phyloP scores from a whole-genome alignment of 2,329 filamentous ascomycete genomes.

The Arthrobotrys sphaeroides region DNA sequence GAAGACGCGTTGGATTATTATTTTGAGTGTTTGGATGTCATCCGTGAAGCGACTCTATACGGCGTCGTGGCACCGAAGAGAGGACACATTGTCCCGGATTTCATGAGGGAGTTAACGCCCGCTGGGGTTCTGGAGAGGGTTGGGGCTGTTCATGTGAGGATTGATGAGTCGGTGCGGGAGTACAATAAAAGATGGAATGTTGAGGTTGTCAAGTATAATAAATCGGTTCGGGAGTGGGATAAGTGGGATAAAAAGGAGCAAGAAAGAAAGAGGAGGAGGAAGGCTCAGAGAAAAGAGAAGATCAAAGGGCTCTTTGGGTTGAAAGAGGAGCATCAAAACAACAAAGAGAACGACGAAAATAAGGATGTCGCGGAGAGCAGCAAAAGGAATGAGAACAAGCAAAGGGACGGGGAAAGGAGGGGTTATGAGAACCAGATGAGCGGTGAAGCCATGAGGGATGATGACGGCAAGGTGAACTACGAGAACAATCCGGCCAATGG shows the following conservation, averaged over 20 bases:
- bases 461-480: neutral
- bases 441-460: neutral
- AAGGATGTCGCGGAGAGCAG: neutral
- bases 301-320: neutral
- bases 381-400: neutral
- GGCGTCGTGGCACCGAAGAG: neutral
- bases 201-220: neutral
- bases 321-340: neutral
- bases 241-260: neutral
- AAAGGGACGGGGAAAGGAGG: neutral
- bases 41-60: constrained; percentile 2
- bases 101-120: neutral
- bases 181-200: neutral
- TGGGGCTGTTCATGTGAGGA: neutral
- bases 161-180: neutral
- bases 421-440: neutral
- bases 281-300: neutral
- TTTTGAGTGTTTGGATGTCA: neutral
- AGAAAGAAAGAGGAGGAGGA: neutral
- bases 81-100: constrained; percentile 6
- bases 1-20: constrained; percentile 12
- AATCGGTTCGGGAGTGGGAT: no score
- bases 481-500: constrained; percentile 45
- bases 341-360: constrained; percentile 51
- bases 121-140: neutral